Evolutionary conservation across 768 basidiomycete genomes (phyloP), one percentile per base, ranked within the genome.

Genomic region (Podaxis rugospora): DNA sequence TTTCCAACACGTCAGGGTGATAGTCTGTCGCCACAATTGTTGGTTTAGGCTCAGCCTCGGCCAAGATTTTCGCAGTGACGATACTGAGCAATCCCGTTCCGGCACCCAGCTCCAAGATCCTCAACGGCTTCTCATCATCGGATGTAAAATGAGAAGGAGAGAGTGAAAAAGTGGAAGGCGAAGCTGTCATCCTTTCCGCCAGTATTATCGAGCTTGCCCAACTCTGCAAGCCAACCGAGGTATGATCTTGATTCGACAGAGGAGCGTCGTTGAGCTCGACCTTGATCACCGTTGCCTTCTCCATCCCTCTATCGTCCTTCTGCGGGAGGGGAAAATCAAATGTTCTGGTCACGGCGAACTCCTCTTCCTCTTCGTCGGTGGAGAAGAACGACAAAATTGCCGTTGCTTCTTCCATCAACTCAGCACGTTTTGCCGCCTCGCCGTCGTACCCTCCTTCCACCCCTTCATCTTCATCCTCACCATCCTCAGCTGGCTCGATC

Each of bases 1-100:
- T 94, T 16, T 74, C 71, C 11, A 94, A 78, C 2, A 93, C 90
- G n/a, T 80, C 79, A 0, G 85, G 82, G 69, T 93, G 90, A 65
- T 84, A 93, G 68, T 95, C 92, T 7, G 89, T 92, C 13, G 90
- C 88, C 21, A 86, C 72, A 57, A 93, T 76, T 27, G 70, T 67
- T 35, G 66, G 62, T 5, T 66, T 57, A 0, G 71, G 65, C 5
- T 62, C 58, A 0, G 67, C 63, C 18, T 65, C 52, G n/a, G 53
- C 46, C 7, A 83, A 69, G 14, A 68, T 58, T 62, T 71, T 85
- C 1, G 84, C 82, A 1, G 79, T 75, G 10, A 83, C 78, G 63
- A 95, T 87, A 64, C 90, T 90, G n/a, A 93, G 79, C 57, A 93
- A 74, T 3, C 92, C 92, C 0, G 92, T 94, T 2, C 92, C 92